These are phyloP conservation scores for Fulvia fulva DNA, from an alignment of 2,329 filamentous ascomycete species.

Conservation along the genomic window DNA sequence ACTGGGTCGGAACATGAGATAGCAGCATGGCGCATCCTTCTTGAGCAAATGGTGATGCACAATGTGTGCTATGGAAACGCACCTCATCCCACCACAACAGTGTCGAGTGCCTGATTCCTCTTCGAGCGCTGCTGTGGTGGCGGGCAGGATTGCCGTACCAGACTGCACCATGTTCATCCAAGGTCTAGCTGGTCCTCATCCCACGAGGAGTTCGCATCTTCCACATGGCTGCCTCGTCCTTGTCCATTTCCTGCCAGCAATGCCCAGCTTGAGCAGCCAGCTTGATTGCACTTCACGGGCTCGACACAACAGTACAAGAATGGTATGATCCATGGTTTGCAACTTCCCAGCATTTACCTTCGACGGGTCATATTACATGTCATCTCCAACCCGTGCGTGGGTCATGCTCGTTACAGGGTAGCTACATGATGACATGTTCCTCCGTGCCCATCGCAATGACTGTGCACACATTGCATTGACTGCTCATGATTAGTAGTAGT, in stretches of 20 bases:
- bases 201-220: neutral
- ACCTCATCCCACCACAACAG: too few species aligned
- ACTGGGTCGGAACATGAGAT: neutral
- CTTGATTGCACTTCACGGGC: neutral
- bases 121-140: neutral
- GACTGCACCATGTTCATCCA: neutral
- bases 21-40: too few species aligned
- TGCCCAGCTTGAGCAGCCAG: neutral
- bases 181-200: neutral
- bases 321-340: too few species aligned
- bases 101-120: too few species aligned
- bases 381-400: neutral
- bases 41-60: too few species aligned
- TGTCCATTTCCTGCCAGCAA: neutral
- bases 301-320: too few species aligned
- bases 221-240: neutral
- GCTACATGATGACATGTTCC: too few species aligned
- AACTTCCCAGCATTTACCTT: neutral
- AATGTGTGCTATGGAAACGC: too few species aligned
- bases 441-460: too few species aligned
- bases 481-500: neutral
- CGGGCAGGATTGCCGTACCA: neutral
- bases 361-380: neutral
- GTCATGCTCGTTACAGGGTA: too few species aligned
- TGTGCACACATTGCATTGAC: too few species aligned